Percentiles rank a stretch among this genome's conserved stretches.
phyloP scores from a whole-genome alignment of 176 grass and related monocot species.

The Bonia amplexicaulis region DNA sequence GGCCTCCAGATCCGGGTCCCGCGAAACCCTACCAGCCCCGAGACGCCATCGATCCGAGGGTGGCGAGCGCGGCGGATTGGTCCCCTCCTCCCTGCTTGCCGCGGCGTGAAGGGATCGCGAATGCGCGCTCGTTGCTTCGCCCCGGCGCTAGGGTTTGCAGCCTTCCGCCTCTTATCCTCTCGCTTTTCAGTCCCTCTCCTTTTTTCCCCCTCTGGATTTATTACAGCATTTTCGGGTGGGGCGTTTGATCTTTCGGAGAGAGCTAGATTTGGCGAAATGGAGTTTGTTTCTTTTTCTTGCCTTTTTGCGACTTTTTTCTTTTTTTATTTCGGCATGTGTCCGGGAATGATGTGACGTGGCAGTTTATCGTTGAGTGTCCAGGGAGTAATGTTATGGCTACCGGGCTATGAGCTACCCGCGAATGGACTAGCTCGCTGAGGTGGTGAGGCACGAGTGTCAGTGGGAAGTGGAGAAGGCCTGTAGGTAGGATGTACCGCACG shows the following conservation, averaged over 20 bases:
- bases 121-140: conserved; percentile 28
- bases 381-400: neutral
- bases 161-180: neutral
- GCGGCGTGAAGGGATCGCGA: conserved; percentile 54
- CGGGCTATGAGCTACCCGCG: rapidly evolving
- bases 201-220: neutral
- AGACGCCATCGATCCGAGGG: neutral
- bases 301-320: neutral
- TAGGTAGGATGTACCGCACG: neutral
- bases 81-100: conserved; percentile 17
- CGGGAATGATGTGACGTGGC: neutral
- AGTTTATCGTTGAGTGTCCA: neutral
- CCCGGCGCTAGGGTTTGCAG: conserved; percentile 32
- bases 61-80: conserved; percentile 13
- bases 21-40: neutral
- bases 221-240: neutral
- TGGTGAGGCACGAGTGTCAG: neutral
- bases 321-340: neutral
- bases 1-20: conserved; percentile 29
- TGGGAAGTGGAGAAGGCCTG: neutral
- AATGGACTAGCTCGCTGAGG: neutral
- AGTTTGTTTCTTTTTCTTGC: neutral
- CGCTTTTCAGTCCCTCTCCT: neutral
- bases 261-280: conserved; percentile 26
- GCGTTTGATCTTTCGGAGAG: conserved; percentile 31